Evolutionary conservation across 345 rosid genomes (phyloP).

Genomic region (Capsella bursapastoris): DNA sequence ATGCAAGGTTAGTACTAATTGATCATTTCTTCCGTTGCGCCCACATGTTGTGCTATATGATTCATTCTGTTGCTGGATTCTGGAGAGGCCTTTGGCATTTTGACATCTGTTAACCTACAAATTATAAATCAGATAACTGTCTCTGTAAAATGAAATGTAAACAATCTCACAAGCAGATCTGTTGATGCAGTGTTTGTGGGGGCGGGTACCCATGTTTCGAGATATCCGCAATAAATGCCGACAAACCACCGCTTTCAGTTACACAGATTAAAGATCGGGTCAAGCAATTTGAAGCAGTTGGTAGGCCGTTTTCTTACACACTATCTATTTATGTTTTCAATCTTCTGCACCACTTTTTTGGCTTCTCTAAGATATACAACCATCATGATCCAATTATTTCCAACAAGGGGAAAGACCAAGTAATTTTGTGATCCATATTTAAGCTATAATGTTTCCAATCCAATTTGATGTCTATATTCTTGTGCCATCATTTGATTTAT

Average conservation of each 20-base stretch:
- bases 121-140: background rate
- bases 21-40: background rate
- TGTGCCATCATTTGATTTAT: slow-evolving; percentile 25
- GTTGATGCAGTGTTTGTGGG: slow-evolving; percentile 61
- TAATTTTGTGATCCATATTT: slow-evolving; percentile 4
- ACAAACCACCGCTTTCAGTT: slow-evolving; percentile 82
- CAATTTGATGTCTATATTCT: background rate
- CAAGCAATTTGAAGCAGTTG: slow-evolving; percentile 71
- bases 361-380: slow-evolving; percentile 18
- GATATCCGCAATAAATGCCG: slow-evolving; percentile 89
- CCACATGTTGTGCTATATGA: background rate
- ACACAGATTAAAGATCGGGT: slow-evolving; percentile 75
- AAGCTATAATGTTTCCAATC: slow-evolving; percentile 29
- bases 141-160: background rate
- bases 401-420: slow-evolving; percentile 7
- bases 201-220: slow-evolving; percentile 90
- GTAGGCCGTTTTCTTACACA: slow-evolving; percentile 52
- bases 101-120: background rate
- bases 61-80: background rate
- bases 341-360: slow-evolving; percentile 1
- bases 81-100: slow-evolving; percentile 18
- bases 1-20: background rate
- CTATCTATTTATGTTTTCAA: background rate
- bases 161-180: slow-evolving; percentile 36
- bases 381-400: slow-evolving; percentile 2